Conservation (phyloP, 192 early-diverging fungal genomes). For the Podila clonocystis region DNA sequence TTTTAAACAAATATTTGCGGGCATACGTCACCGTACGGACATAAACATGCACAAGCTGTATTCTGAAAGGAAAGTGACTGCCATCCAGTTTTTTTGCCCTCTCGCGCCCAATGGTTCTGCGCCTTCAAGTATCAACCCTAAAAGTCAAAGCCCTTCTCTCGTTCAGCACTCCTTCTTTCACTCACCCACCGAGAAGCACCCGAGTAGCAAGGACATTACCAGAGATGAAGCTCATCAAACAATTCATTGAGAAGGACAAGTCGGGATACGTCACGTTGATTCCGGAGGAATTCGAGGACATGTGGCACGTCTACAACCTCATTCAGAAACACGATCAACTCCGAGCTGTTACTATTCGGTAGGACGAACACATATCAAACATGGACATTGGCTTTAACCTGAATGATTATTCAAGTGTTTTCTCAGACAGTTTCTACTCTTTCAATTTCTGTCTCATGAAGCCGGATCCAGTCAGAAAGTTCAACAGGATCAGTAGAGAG, state of each 20-base stretch:
- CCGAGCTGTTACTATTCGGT: slow-evolving; percentile 87
- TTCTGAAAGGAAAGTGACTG: too few relatives aligned
- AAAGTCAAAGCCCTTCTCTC: too few relatives aligned
- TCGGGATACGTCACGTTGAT: slow-evolving; percentile 86
- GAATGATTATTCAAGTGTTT: too few relatives aligned
- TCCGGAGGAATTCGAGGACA: slow-evolving; percentile 94
- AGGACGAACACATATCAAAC: slow-evolving; percentile 1
- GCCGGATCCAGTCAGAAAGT: slow-evolving; percentile 89
- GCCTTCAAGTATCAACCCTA: too few relatives aligned
- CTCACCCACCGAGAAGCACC: slow-evolving; percentile 52
- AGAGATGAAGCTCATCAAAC: slow-evolving; percentile 41
- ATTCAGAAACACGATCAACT: slow-evolving; percentile 88
- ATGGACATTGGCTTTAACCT: too few relatives aligned
- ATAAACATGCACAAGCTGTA: too few relatives aligned
- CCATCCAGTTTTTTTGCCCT: too few relatives aligned
- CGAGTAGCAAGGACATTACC: slow-evolving; percentile 80
- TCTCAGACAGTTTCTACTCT: not conserved
- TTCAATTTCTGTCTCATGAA: slow-evolving; percentile 30
- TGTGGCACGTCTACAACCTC: slow-evolving; percentile 97
- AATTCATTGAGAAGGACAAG: slow-evolving; percentile 66
- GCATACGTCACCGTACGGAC: too few relatives aligned
- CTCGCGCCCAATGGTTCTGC: too few relatives aligned
- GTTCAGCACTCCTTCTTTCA: not conserved
- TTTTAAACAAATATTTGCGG: too few relatives aligned
- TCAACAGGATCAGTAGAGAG: slow-evolving; percentile 90